Evolutionary conservation across 148 eudicot genomes (phyloP), one percentile per base, ranked within the genome.

Genomic region (Oxyria digyna): DNA sequence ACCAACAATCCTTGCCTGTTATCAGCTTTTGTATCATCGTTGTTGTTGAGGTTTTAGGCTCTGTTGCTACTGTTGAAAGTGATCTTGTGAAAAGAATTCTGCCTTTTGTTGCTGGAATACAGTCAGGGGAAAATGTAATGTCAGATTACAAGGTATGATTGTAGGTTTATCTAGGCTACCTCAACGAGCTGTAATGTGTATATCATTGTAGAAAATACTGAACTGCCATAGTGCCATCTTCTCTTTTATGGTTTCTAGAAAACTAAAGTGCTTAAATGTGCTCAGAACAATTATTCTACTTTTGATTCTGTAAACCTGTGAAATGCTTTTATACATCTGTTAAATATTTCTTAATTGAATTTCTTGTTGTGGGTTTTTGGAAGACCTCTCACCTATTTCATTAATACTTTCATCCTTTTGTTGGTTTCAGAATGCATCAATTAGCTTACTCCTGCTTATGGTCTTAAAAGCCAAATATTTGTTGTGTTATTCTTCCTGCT

Each of bases 1-100:
- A 74, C 80, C 86, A 85, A 69, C 84, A 88, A 70, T 84, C 89
- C 21, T 74, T 77, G 42, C 81, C 83, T 12, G 87, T 87, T 55
- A 82, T 76, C 75, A 84, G 79, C 66, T 88, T 94, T 74, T 85
- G 91, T 68, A 87, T 91, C 33, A 94, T 93, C 31, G 89, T 88
- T 70, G 82, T 88, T 74, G 81, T 90, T 52, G 98, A 94, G 83
- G 79, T 78, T 48, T 77, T 90, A 64, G 95, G 91, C 62, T 83
- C 84, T 67, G 68, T 81, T 31, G 72, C 74, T 13, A 77, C 81
- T 55, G 67, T 94, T 72, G 79, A 85, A 29, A 78, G 78, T 74
- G 84, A 88, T 41, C 46, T 76, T 71, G 96, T 90, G 72, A 78
- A 81, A 82, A 90, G 87, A 77, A 78, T 94, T 65, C 85, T 88